phyloP scores from a whole-genome alignment of 495 filamentous ascomycete species.

The Neurospora cerealis region DNA sequence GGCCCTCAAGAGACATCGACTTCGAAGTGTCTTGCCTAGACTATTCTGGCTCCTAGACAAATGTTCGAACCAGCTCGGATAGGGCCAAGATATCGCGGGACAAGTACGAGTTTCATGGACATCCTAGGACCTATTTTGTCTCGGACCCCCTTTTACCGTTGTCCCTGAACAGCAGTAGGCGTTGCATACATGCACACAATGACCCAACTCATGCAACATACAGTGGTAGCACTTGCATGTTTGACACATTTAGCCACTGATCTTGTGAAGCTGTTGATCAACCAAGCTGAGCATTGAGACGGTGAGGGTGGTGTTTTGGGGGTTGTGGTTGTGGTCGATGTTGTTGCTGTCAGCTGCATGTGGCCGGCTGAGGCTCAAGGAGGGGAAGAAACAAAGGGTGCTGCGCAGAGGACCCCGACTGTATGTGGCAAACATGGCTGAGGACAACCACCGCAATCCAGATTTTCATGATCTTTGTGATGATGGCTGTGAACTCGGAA shows the following conservation, averaged over 20 bases:
- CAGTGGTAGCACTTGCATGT: background rate
- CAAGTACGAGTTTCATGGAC: background rate
- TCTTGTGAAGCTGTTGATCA: background rate
- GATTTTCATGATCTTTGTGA: background rate
- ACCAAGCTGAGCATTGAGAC: background rate
- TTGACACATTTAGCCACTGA: background rate
- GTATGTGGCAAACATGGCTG: background rate
- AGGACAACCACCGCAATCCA: background rate
- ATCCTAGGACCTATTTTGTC: background rate
- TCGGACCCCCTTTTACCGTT: background rate
- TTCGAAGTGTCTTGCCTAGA: background rate
- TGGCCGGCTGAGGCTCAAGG: background rate
- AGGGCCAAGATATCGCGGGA: background rate
- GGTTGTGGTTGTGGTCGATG: background rate
- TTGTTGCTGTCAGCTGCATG: background rate
- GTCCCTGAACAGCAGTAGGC: background rate
- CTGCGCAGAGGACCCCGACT: background rate
- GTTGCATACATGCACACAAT: background rate
- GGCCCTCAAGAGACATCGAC: background rate
- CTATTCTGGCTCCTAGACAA: background rate
- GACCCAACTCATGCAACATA: background rate
- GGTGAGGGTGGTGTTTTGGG: background rate
- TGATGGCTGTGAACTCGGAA: background rate
- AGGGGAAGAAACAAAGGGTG: background rate
- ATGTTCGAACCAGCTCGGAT: background rate